Evolutionary conservation across 192 early-diverging fungal genomes (phyloP).

Genomic region (Coemansia sp.): DNA sequence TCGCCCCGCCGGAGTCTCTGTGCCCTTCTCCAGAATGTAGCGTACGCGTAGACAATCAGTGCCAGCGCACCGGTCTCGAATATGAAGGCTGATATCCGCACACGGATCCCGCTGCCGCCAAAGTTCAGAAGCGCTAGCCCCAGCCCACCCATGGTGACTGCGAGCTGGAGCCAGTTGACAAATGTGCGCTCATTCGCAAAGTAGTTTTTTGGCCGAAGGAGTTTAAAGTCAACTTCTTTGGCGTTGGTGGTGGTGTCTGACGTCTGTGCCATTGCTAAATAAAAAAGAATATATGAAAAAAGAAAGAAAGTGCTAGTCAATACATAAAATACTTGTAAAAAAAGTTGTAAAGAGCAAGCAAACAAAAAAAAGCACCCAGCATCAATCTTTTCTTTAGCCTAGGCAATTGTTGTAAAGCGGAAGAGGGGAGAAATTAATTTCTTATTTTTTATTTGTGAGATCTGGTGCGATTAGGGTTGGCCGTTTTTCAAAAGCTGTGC

Average conservation of each 20-base stretch:
- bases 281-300: not conserved
- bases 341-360: not conserved
- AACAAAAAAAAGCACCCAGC: not conserved
- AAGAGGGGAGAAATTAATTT: not conserved
- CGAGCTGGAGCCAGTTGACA: constrained; percentile 77
- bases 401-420: not conserved
- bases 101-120: constrained; percentile 51
- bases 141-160: constrained; percentile 63
- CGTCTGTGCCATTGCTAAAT: constrained; percentile 19
- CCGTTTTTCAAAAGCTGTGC: no score
- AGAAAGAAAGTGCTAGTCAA: no score
- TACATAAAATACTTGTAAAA: not conserved
- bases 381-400: not conserved
- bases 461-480: no score
- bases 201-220: constrained; percentile 69
- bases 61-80: constrained; percentile 53
- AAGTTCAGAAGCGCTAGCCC: constrained; percentile 71
- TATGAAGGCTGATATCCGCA: constrained; percentile 53
- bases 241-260: constrained; percentile 6
- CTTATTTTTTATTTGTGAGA: no score
- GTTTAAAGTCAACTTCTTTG: constrained; percentile 46
- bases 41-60: constrained; percentile 54
- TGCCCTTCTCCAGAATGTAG: constrained; percentile 51
- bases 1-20: constrained; percentile 50
- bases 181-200: constrained; percentile 92